A percentile compares a stretch with the other conserved stretches of the same genome.
Evolutionary conservation across 495 filamentous ascomycete genomes (phyloP).

Genomic region (Lasiosphaeris hirsuta): DNA sequence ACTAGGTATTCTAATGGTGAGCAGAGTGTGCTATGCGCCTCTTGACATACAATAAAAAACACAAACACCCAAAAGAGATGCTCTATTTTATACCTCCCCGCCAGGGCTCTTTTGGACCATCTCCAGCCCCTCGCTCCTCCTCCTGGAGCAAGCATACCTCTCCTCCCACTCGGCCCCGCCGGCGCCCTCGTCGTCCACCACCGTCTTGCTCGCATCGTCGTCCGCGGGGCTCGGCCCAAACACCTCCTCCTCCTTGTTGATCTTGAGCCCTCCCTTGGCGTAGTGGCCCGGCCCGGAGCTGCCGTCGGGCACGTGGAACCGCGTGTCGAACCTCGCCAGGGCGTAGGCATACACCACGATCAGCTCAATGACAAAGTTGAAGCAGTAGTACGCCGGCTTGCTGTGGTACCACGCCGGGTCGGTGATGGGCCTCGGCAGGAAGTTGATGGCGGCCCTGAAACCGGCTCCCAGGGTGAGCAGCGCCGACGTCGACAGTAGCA

Average conservation of each 20-base stretch:
- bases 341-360: constrained; percentile 63
- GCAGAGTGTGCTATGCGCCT: too few species aligned
- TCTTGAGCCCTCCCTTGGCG: background rate
- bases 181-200: background rate
- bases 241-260: constrained; percentile 7
- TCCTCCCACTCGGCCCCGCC: background rate
- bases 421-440: constrained; percentile 47
- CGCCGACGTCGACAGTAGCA: constrained; percentile 52
- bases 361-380: constrained; percentile 71
- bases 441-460: constrained; percentile 61
- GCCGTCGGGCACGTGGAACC: constrained; percentile 64
- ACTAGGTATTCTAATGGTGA: too few species aligned
- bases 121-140: background rate
- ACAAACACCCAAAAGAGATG: background rate
- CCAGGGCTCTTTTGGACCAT: background rate
- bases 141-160: background rate
- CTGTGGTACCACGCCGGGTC: constrained; percentile 66
- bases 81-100: background rate
- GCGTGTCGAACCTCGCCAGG: constrained; percentile 62
- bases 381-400: constrained; percentile 72
- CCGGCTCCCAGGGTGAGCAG: constrained; percentile 66
- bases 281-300: constrained; percentile 10
- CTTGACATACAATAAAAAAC: too few species aligned
- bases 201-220: background rate
- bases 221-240: background rate